Evolutionary conservation across 2,329 filamentous ascomycete genomes (phyloP).

Genomic region (Colletotrichum sublineola): DNA sequence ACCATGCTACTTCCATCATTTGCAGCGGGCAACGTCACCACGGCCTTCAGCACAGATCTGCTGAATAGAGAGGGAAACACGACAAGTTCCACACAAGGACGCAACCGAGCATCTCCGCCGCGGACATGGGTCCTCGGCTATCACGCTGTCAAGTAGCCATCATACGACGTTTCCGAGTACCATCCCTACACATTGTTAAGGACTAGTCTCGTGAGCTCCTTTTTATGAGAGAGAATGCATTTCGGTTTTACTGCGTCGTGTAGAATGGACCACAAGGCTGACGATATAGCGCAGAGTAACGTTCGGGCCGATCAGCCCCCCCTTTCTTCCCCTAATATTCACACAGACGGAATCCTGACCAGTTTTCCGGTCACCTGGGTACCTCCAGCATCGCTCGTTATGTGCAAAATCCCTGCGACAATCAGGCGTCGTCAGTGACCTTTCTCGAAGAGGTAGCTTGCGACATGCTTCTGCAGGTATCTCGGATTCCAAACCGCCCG

Average conservation of each 20-base stretch:
- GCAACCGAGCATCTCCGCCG: neutral
- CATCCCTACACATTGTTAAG: too few relatives aligned
- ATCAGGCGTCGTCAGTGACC: neutral
- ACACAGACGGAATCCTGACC: neutral
- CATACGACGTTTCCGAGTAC: neutral
- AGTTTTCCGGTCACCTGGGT: neutral
- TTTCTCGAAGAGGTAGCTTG: neutral
- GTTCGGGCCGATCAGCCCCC: neutral
- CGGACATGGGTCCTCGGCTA: neutral
- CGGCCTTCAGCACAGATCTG: neutral
- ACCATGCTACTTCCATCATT: neutral
- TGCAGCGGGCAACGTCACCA: neutral
- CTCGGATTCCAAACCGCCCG: neutral
- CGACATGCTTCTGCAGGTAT: neutral
- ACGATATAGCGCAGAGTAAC: neutral
- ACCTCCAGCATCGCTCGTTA: neutral
- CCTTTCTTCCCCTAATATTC: neutral
- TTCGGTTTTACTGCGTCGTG: neutral
- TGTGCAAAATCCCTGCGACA: neutral
- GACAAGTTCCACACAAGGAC: neutral
- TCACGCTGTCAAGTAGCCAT: conserved; percentile 3
- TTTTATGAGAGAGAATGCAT: neutral
- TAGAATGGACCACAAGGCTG: neutral
- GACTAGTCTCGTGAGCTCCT: neutral
- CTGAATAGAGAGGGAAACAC: neutral